phyloP scores from a whole-genome alignment of 2,329 filamentous ascomycete species.

The Neonectria neomacrospora region DNA sequence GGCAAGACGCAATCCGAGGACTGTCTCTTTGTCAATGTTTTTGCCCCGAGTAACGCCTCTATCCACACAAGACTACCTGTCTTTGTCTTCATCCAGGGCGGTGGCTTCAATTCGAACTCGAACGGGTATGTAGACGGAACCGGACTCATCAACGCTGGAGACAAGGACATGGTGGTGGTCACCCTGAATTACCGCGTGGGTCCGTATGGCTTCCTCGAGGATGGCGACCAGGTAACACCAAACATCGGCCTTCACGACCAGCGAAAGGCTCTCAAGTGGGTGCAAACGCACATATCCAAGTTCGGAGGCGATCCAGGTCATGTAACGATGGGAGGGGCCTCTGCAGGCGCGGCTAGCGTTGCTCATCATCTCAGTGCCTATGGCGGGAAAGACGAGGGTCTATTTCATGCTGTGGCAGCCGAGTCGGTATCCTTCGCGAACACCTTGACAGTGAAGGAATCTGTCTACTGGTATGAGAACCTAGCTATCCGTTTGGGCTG shows the following conservation, averaged over 20 bases:
- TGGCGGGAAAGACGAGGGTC: constrained; percentile 57
- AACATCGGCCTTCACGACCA: constrained; percentile 80
- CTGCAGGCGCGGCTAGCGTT: constrained; percentile 75
- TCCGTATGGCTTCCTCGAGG: constrained; percentile 76
- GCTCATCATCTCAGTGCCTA: constrained; percentile 70
- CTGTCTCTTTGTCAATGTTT: constrained; percentile 76
- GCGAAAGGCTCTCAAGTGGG: constrained; percentile 75
- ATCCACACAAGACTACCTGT: constrained; percentile 68
- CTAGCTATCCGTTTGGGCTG: constrained; percentile 58
- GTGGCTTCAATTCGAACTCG: constrained; percentile 65
- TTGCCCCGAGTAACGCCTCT: constrained; percentile 66
- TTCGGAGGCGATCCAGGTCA: constrained; percentile 78
- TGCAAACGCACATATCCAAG: constrained; percentile 70
- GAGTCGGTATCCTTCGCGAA: constrained; percentile 64
- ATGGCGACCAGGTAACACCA: constrained; percentile 64
- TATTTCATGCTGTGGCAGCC: constrained; percentile 63
- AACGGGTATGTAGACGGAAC: constrained; percentile 68
- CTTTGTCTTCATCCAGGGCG: constrained; percentile 68
- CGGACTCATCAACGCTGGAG: constrained; percentile 67
- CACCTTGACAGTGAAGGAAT: constrained; percentile 57
- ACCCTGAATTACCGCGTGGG: constrained; percentile 83
- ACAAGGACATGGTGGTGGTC: constrained; percentile 73
- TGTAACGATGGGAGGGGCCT: constrained; percentile 75
- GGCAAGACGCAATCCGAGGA: constrained; percentile 63
- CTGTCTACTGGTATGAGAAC: constrained; percentile 64